Percentiles rank a stretch among this genome's conserved stretches.
Conservation (phyloP, 352 stramenopile genomes). For the Globisporangium iwayamae region DNA sequence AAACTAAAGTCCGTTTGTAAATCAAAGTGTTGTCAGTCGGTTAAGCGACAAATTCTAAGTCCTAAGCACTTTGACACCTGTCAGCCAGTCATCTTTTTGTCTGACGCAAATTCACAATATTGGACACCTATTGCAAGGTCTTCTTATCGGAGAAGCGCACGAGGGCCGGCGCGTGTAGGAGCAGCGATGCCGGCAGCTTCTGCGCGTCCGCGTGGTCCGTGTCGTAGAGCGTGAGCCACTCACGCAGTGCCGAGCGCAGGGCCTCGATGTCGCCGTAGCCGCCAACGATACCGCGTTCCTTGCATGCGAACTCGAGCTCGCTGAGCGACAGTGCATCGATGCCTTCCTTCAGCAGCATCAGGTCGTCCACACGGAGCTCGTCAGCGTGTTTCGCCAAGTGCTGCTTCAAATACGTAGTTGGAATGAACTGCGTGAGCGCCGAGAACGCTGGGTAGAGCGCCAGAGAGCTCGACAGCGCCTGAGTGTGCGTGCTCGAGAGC, state of each 20-base stretch:
- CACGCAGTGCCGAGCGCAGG: constrained; percentile 40
- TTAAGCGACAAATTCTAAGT: neutral
- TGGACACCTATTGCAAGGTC: constrained; percentile 7
- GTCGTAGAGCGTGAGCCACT: constrained; percentile 84
- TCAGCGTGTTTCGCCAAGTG: constrained; percentile 52
- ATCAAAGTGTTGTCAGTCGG: neutral
- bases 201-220: constrained; percentile 29
- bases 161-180: constrained; percentile 76
- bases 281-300: constrained; percentile 67
- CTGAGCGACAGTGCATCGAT: constrained; percentile 69
- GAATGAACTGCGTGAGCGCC: constrained; percentile 43
- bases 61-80: neutral
- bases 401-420: constrained; percentile 33
- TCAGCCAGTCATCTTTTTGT: neutral
- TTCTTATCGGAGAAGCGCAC: constrained; percentile 28
- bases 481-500: constrained; percentile 49
- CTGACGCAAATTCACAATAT: neutral
- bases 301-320: constrained; percentile 83
- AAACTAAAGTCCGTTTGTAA: too few species aligned
- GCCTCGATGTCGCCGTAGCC: constrained; percentile 66
- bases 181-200: constrained; percentile 46
- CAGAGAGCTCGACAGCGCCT: constrained; percentile 48
- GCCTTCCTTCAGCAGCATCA: constrained; percentile 61
- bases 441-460: constrained; percentile 61
- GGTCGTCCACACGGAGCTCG: constrained; percentile 70